Base-by-base conservation (phyloP, 768 basidiomycete genomes). In the Crepidotus variabilis region DNA sequence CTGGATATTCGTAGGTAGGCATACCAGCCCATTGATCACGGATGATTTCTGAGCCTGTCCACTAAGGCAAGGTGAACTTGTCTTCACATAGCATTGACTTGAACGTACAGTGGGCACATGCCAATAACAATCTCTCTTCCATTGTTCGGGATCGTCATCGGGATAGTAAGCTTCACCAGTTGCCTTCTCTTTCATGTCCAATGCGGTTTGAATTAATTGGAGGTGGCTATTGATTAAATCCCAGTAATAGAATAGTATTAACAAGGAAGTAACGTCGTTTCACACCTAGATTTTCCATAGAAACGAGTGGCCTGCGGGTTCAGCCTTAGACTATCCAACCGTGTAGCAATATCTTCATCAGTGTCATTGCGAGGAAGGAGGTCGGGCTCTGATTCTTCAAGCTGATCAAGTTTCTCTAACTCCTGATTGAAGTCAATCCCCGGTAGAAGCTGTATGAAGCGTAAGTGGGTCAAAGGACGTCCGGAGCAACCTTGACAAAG, bases 401-500 rank as follows among this genome's bases (percentile, higher is more conserved):
- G 14, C 6, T 39, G 21, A 20, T 46, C 35, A 2, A 53, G 23
- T n/a, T 53, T 28, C 11, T 81, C 84, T n/a, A 87, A 67, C 61
- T 86, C 82, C 56, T 76, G 71, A 8, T 76, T 76, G 47, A 89
- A 75, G 65, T 90, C 85, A 18, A 81, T 75, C 48, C 83, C 82
- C 2, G 87, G 86, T 51, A 83, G 55, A 10, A 63, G 53, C 60
- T 60, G 48, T n/a, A 23, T 16, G 48, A 48, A 7, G 18, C 32
- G 24, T 45, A 22, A 20, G 21, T 53, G 24, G 43, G 21, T 23
- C 20, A n/a, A 46, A 5, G 28, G 28, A 22, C 24, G 2, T 45
- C 35, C 24, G 52, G n/a, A 18, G 36, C 22, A 36, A 43, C 32
- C 6, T 28, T 23, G 13, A 9, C 9, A n/a, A n/a, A 2, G 20